Conservation (phyloP, 768 basidiomycete genomes). For the Panellus pusillus region DNA sequence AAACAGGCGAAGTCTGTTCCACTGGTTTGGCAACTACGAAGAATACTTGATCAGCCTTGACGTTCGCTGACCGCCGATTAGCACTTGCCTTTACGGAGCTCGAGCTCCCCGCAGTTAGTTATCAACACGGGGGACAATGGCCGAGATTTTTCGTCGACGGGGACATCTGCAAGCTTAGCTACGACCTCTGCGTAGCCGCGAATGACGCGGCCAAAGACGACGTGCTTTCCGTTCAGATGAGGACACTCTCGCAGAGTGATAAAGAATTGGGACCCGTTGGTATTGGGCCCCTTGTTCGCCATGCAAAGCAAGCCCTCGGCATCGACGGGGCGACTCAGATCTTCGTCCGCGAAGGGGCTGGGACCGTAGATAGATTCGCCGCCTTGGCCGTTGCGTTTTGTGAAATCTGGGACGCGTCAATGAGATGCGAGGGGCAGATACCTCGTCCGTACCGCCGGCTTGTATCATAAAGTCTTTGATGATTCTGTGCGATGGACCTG, state of each 20-base stretch:
- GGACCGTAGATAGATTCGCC: slow-evolving; percentile 82
- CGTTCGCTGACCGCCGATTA: too few relatives aligned
- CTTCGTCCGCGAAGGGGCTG: slow-evolving; percentile 71
- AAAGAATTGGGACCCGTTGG: slow-evolving; percentile 88
- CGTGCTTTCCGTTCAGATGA: slow-evolving; percentile 72
- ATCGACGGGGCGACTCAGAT: slow-evolving; percentile 63
- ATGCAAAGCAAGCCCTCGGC: slow-evolving; percentile 79
- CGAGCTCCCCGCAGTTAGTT: slow-evolving; percentile 81
- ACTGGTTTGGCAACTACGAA: slow-evolving; percentile 15
- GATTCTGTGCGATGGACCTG: slow-evolving; percentile 38
- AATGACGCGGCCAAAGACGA: slow-evolving; percentile 40
- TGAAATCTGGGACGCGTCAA: slow-evolving; percentile 58
- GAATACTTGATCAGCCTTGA: neutral
- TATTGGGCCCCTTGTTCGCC: slow-evolving; percentile 85
- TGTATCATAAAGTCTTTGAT: slow-evolving; percentile 82
- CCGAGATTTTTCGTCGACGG: slow-evolving; percentile 74
- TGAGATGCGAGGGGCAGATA: neutral
- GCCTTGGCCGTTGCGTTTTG: slow-evolving; percentile 75
- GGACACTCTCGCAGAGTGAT: slow-evolving; percentile 75
- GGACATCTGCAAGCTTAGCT: slow-evolving; percentile 57
- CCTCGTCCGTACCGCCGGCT: slow-evolving; percentile 59
- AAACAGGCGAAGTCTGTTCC: slow-evolving; percentile 12
- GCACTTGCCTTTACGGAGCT: slow-evolving; percentile 50
- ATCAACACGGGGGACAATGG: slow-evolving; percentile 69
- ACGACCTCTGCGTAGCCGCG: slow-evolving; percentile 63